Conservation (phyloP, 1,284 basidiomycete genomes). For the Cutaneotrichosporon cavernicola region DNA sequence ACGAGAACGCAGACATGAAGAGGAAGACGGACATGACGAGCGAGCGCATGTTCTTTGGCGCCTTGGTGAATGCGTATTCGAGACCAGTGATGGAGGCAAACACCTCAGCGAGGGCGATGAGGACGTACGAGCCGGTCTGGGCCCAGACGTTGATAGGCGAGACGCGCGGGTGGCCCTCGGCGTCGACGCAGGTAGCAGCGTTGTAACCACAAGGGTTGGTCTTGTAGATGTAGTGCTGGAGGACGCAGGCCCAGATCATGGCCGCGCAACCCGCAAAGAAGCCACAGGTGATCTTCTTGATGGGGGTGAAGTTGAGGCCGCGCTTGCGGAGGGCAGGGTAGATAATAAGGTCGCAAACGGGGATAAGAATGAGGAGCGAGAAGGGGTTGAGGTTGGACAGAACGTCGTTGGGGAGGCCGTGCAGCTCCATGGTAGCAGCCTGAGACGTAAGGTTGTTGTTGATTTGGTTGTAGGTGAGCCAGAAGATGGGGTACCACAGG, state of each 20-base stretch:
- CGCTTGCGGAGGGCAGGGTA: conserved; percentile 54
- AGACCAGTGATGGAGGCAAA: conserved; percentile 57
- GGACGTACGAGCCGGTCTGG: conserved; percentile 52
- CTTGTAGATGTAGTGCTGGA: conserved; percentile 57
- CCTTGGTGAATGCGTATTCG: conserved; percentile 56
- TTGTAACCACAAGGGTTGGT: conserved; percentile 53
- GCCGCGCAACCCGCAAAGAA: conserved; percentile 39
- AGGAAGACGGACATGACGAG: conserved; percentile 52
- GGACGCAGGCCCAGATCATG: conserved; percentile 39
- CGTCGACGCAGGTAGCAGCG: conserved; percentile 44
- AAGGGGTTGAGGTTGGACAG: conserved; percentile 56
- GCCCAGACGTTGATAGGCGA: conserved; percentile 45
- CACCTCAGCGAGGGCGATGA: conserved; percentile 56
- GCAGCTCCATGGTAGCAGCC: conserved; percentile 52
- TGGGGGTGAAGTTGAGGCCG: conserved; percentile 45
- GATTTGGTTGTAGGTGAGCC: conserved; percentile 48
- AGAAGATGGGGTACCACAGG: conserved; percentile 55
- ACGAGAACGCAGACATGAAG: conserved; percentile 55
- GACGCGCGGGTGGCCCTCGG: conserved; percentile 17
- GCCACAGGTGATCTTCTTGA: conserved; percentile 42
- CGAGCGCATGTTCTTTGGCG: conserved; percentile 54
- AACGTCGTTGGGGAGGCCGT: conserved; percentile 57
- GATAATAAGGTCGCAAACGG: conserved; percentile 53
- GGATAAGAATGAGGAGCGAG: conserved; percentile 53
- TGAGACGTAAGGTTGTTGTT: conserved; percentile 42